phyloP scores from a whole-genome alignment of 345 rosid genomes.

The Nasturtium officinale region DNA sequence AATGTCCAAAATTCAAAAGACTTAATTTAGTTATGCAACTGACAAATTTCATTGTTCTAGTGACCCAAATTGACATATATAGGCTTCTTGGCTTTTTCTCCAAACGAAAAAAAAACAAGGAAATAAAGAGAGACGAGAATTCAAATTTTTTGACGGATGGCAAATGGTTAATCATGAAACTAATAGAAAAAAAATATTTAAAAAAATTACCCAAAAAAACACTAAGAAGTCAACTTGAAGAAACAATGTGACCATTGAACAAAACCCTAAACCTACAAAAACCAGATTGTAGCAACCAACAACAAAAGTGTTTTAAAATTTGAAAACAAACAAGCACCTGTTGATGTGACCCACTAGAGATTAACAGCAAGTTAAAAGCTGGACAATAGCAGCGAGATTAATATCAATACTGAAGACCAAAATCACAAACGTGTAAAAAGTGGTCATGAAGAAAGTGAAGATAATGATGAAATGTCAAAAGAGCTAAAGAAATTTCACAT shows the following conservation, averaged over 20 bases:
- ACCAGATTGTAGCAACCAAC: slow-evolving; percentile 47
- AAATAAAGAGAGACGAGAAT: slow-evolving; percentile 13
- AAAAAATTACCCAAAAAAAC: slow-evolving; percentile 23
- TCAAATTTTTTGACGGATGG: slow-evolving; percentile 34
- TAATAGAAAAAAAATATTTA: not conserved
- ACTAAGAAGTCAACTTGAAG: slow-evolving; percentile 29
- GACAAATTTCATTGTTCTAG: slow-evolving; percentile 34
- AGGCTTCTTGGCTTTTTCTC: slow-evolving; percentile 30
- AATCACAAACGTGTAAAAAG: slow-evolving; percentile 3
- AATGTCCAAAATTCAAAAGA: slow-evolving; percentile 27
- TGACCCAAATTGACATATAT: slow-evolving; percentile 37
- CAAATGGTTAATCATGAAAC: slow-evolving; percentile 36
- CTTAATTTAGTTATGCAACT: slow-evolving; percentile 26
- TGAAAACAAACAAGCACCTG: slow-evolving; percentile 60
- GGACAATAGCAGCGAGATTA: slow-evolving; percentile 43
- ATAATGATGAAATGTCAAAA: slow-evolving; percentile 25
- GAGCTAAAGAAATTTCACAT: slow-evolving; percentile 25
- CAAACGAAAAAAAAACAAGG: not conserved
- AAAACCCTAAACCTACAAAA: slow-evolving; percentile 57
- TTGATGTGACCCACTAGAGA: slow-evolving; percentile 97
- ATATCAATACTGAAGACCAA: slow-evolving; percentile 19
- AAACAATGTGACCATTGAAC: slow-evolving; percentile 57
- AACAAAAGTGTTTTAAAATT: not conserved
- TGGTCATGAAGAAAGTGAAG: slow-evolving; percentile 20
- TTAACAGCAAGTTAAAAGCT: slow-evolving; percentile 75